phyloP scores from a whole-genome alignment of 202 grass and related monocot genomes.

The Miscanthus sacchariflorus region DNA sequence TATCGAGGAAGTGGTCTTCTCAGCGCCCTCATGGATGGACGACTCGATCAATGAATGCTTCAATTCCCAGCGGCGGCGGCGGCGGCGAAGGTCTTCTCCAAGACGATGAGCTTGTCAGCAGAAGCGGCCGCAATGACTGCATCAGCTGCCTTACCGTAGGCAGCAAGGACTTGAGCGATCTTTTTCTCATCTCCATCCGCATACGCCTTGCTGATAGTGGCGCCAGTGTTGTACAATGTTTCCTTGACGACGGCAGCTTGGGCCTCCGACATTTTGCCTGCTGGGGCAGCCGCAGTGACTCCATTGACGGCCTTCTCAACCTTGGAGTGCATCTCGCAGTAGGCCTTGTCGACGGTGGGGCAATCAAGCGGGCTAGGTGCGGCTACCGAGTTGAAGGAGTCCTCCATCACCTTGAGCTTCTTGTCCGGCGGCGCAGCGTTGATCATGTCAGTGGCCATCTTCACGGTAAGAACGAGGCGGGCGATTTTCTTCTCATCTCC shows the following conservation, averaged over 20 bases:
- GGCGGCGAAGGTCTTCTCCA: not conserved
- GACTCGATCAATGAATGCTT: too few relatives aligned
- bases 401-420: not conserved
- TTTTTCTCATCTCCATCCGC: not conserved
- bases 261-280: not conserved
- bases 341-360: not conserved
- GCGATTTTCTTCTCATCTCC: not conserved
- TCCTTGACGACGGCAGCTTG: too few relatives aligned
- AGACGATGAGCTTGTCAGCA: not conserved
- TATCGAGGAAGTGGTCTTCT: too few relatives aligned
- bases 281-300: not conserved
- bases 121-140: not conserved
- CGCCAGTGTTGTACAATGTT: not conserved
- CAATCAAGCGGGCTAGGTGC: not conserved
- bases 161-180: not conserved
- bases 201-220: not conserved
- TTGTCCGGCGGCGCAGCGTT: not conserved
- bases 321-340: not conserved
- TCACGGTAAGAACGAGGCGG: accelerated
- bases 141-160: not conserved
- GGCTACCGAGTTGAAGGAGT: not conserved
- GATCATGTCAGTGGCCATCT: accelerated
- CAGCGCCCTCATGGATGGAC: too few relatives aligned
- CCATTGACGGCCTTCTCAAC: not conserved
- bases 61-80: too few relatives aligned